phyloP scores from a whole-genome alignment of 2,329 filamentous ascomycete species.

The Penicillium corylophilum region DNA sequence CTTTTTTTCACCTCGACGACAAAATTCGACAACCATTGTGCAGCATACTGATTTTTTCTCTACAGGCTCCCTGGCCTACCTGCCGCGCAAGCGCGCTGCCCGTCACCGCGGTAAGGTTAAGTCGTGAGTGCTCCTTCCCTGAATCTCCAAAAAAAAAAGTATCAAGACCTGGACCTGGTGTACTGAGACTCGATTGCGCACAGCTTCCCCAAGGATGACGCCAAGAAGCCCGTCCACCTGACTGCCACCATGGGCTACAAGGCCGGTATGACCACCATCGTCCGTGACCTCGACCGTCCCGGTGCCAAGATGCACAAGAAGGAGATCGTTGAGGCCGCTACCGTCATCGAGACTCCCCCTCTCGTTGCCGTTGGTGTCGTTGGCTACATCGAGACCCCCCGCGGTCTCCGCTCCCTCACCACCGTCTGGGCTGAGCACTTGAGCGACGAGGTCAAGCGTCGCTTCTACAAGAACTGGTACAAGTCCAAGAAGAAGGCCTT shows the following conservation, averaged over 20 bases:
- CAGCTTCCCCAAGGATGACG: constrained; percentile 99
- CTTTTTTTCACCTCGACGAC: constrained; percentile 58
- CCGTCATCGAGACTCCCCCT: constrained; percentile 88
- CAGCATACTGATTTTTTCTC: constrained; percentile 33
- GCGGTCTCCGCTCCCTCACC: constrained; percentile 97
- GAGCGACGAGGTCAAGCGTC: constrained; percentile 96
- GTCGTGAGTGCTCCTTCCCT: constrained; percentile 65
- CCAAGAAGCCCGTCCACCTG: constrained; percentile 99
- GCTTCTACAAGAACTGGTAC: constrained; percentile 99
- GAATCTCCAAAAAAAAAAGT: constrained; percentile 8
- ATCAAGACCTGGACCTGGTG: constrained; percentile 14
- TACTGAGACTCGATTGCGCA: constrained; percentile 33
- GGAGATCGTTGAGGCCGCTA: constrained; percentile 87
- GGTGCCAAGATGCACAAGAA: constrained; percentile 99
- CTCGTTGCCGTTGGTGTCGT: constrained; percentile 99
- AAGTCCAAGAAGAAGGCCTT: constrained; percentile 99
- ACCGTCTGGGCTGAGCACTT: constrained; percentile 99
- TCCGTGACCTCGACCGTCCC: constrained; percentile 97
- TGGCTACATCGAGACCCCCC: constrained; percentile 99
- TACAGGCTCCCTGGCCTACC: constrained; percentile 71
- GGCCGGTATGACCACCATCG: constrained; percentile 99
- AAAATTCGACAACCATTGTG: constrained; percentile 31
- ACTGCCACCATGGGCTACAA: constrained; percentile 99
- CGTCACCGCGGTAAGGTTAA: constrained; percentile 97
- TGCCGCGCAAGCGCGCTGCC: constrained; percentile 88